These are phyloP conservation scores for Talaromyces stipitatus DNA, from an alignment of 495 filamentous ascomycete genomes.

Conservation along the genomic window DNA sequence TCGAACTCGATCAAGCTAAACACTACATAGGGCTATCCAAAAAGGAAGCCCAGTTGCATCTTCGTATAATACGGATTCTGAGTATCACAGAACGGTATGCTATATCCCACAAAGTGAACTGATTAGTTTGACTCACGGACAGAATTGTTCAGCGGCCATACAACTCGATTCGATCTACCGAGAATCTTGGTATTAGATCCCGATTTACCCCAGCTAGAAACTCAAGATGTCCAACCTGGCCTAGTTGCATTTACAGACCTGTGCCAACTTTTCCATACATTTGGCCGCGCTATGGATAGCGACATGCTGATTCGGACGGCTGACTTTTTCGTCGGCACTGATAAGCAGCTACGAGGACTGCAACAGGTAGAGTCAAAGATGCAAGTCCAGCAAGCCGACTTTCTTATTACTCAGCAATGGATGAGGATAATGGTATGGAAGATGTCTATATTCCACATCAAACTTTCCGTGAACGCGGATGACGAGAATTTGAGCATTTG, in stretches of 20 bases:
- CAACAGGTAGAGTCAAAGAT: constrained; percentile 3
- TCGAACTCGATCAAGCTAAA: constrained; percentile 3
- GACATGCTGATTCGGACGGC: neutral
- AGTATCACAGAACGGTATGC: constrained; percentile 6
- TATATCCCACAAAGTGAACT: neutral
- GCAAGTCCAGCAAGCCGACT: constrained; percentile 33
- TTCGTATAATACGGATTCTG: constrained; percentile 7
- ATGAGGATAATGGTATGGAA: constrained; percentile 42
- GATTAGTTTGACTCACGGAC: neutral
- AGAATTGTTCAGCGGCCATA: constrained; percentile 1
- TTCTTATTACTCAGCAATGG: constrained; percentile 40
- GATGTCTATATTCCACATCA: constrained; percentile 13
- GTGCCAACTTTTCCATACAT: constrained; percentile 3
- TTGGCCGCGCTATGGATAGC: constrained; percentile 6
- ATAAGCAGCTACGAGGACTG: neutral
- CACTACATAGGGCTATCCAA: constrained; percentile 4
- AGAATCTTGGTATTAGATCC: constrained; percentile 2
- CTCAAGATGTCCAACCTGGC: constrained; percentile 2
- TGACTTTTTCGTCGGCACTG: neutral
- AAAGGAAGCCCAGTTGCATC: constrained; percentile 1
- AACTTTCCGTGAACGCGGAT: constrained; percentile 3
- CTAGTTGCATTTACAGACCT: constrained; percentile 6
- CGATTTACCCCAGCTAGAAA: constrained; percentile 1
- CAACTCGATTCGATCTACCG: constrained; percentile 5
- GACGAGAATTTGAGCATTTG: constrained; percentile 8